phyloP scores from a whole-genome alignment of 2,329 filamentous ascomycete genomes.

The Paraphoma chrysanthemicola region DNA sequence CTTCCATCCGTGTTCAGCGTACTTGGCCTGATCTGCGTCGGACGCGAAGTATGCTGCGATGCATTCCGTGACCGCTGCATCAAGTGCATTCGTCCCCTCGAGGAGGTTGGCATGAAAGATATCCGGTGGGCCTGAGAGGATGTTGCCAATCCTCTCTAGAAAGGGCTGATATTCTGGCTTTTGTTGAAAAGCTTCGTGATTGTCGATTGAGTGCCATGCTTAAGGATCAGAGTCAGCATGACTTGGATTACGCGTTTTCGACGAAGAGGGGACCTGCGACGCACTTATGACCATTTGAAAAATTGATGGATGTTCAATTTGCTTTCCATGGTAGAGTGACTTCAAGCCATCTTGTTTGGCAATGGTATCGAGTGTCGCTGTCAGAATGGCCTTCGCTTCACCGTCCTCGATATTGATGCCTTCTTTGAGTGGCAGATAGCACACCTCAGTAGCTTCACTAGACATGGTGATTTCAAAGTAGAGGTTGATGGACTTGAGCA shows the following conservation, averaged over 20 bases:
- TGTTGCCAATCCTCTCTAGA: constrained; percentile 31
- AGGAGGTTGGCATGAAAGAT: constrained; percentile 48
- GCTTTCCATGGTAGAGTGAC: constrained; percentile 44
- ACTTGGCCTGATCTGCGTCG: constrained; percentile 29
- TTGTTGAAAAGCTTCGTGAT: constrained; percentile 51
- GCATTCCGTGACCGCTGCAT: constrained; percentile 59
- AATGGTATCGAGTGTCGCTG: constrained; percentile 44
- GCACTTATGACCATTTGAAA: constrained; percentile 52
- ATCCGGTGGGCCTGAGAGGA: constrained; percentile 32
- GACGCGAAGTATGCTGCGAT: constrained; percentile 53
- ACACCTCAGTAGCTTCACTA: constrained; percentile 48
- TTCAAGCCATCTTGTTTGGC: constrained; percentile 46
- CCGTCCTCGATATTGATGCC: constrained; percentile 31
- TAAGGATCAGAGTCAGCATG: background rate
- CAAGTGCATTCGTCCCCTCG: constrained; percentile 19
- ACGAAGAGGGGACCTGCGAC: constrained; percentile 5
- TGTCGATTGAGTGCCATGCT: constrained; percentile 54
- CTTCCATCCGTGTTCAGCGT: constrained; percentile 37
- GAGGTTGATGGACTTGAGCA: background rate
- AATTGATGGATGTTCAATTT: constrained; percentile 48
- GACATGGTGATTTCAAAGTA: constrained; percentile 20
- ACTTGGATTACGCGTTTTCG: background rate
- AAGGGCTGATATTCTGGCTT: constrained; percentile 50
- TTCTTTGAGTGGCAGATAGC: constrained; percentile 46
- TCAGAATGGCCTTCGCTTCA: constrained; percentile 39